Percentiles rank a stretch among this genome's conserved stretches.
These are phyloP conservation scores for Phytophthora europaea DNA, from an alignment of 352 stramenopile species.

Conservation along the genomic window DNA sequence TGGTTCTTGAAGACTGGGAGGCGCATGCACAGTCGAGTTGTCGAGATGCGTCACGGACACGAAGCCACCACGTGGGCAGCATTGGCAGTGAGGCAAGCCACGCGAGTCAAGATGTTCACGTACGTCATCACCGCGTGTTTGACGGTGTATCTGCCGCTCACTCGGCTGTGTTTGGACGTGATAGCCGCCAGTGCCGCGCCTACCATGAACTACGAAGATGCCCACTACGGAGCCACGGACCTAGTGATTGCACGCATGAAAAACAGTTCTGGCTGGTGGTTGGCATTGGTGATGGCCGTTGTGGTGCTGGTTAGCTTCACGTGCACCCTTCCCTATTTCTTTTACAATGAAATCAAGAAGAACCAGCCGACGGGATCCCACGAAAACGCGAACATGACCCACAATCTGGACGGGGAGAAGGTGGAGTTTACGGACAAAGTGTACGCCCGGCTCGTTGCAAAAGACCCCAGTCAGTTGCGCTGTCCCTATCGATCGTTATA, in stretches of 20 bases:
- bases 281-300: neutral
- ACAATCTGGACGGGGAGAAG: neutral
- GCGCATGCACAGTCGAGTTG: constrained; percentile 1
- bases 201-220: neutral
- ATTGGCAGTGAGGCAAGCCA: neutral
- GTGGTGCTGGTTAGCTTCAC: neutral
- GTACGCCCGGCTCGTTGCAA: neutral
- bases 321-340: neutral
- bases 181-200: neutral
- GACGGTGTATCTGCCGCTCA: constrained; percentile 4
- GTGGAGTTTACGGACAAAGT: constrained; percentile 3
- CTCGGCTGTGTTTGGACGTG: constrained; percentile 1
- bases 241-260: constrained; percentile 2
- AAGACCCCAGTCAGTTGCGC: neutral
- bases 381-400: neutral
- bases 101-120: constrained; percentile 3
- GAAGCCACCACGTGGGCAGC: constrained; percentile 1
- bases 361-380: constrained; percentile 1
- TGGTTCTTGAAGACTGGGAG: constrained; percentile 2
- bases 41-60: neutral
- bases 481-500: neutral
- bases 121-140: constrained; percentile 1
- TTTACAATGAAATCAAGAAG: neutral
- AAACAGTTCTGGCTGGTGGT: neutral
- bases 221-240: neutral